Conservation (phyloP, 768 basidiomycete species). For the Mycena albidolilacea region DNA sequence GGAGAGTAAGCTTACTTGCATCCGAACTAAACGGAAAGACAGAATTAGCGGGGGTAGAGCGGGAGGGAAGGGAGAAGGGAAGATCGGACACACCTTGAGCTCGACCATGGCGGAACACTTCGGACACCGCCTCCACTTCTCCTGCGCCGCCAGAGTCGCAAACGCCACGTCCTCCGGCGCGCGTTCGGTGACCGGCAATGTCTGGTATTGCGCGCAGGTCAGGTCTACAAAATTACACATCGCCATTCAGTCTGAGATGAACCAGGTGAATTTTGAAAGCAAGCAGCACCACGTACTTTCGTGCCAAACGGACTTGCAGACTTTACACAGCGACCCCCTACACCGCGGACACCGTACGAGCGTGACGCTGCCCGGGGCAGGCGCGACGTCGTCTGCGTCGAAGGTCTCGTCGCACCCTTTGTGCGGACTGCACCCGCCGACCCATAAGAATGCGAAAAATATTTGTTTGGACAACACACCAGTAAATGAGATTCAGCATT, state of each 20-base stretch:
- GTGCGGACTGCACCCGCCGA: slow-evolving; percentile 35
- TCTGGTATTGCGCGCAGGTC: slow-evolving; percentile 41
- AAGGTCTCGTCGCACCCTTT: slow-evolving; percentile 42
- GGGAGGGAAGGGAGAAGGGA: neutral
- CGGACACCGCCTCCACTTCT: slow-evolving; percentile 43
- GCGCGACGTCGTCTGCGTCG: slow-evolving; percentile 36
- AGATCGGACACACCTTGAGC: slow-evolving; percentile 46
- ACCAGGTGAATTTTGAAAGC: neutral
- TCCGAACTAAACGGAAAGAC: slow-evolving; percentile 26
- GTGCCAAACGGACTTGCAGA: slow-evolving; percentile 42
- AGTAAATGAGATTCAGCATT: slow-evolving; percentile 41
- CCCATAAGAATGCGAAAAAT: neutral
- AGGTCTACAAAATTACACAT: slow-evolving; percentile 30
- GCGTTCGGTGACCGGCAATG: slow-evolving; percentile 37
- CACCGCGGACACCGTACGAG: slow-evolving; percentile 44
- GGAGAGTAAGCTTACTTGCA: slow-evolving; percentile 38
- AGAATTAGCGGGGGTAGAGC: slow-evolving; percentile 38
- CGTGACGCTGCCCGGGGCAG: slow-evolving; percentile 35
- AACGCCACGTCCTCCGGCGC: slow-evolving; percentile 42
- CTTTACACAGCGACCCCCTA: slow-evolving; percentile 38
- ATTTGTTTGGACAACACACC: slow-evolving; percentile 21
- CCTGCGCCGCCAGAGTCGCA: slow-evolving; percentile 39
- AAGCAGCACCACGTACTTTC: slow-evolving; percentile 23
- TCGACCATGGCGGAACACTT: slow-evolving; percentile 45
- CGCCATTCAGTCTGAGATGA: no score